A percentile compares a stretch with the other conserved stretches of the same genome.
These are phyloP conservation scores for Anastatica hierochuntica DNA, from an alignment of 345 rosid species.

Conservation along the genomic window DNA sequence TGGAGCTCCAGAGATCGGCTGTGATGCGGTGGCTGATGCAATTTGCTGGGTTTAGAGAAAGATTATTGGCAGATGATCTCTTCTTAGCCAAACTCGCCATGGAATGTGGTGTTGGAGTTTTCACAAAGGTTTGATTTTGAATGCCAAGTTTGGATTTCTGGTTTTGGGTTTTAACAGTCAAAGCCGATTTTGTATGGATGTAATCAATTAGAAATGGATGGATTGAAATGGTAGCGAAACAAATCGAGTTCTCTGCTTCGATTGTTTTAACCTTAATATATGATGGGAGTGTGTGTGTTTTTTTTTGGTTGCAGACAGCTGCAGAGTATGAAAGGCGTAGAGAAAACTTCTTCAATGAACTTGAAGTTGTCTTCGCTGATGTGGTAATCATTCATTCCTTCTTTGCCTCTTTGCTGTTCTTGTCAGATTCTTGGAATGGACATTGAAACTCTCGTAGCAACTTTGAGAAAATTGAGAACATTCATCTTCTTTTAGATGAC, in stretches of 20 bases:
- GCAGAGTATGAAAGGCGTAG: conserved; percentile 87
- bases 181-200: neutral
- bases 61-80: conserved; percentile 87
- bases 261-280: no score
- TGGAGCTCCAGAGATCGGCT: conserved; percentile 62
- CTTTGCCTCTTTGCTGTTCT: neutral
- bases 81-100: conserved; percentile 76
- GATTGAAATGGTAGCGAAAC: neutral
- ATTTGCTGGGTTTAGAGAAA: conserved; percentile 82
- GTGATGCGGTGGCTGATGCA: conserved; percentile 72
- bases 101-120: conserved; percentile 92
- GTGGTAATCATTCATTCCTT: conserved; percentile 63
- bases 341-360: conserved; percentile 91
- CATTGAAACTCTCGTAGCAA: no score
- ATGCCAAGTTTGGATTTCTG: conserved; percentile 5
- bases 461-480: neutral
- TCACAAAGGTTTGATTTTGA: conserved; percentile 63
- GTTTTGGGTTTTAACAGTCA: neutral
- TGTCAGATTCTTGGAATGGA: no score
- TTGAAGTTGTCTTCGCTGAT: conserved; percentile 88
- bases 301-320: conserved; percentile 50
- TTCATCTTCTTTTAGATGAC: neutral
- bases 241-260: no score
- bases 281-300: neutral
- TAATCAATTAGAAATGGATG: neutral